Evolutionary conservation across 1,139 yeast genomes (phyloP), one percentile per base, ranked within the genome.

Genomic region (Lodderomyces pseudojiufengensis): DNA sequence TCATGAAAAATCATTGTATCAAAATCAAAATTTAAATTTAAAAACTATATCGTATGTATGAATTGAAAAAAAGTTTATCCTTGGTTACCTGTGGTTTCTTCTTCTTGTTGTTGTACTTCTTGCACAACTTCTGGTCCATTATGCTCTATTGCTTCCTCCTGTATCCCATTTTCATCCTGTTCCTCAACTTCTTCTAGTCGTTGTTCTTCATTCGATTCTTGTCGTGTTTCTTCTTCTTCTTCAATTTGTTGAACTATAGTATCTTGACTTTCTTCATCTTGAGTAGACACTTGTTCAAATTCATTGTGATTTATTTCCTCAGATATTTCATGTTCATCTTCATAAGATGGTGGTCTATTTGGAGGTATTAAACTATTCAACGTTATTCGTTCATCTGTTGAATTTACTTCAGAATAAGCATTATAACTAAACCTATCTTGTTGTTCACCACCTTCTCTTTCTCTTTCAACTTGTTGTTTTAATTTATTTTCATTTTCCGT

Each of bases 371-470:
- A 50, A 42, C 69, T 68, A 36, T 60, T 54, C 49, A 70, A 52
- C 1, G 73, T 65, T 12, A 70, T 70, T 37, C 72, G 47, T 40
- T 70, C 76, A 35, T 61, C 72, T 13, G 43, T 47, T 1, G 66
- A 59, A 35, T 54, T 50, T 2, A 27, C 54, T 16, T 65, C 70
- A 30, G 58, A 49, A 48, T 67, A 64, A 8, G 71, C 72, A 47
- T 65, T 63, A 47, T 65, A 67, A 43, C 71, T 65, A 46, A 52
- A 65, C 40, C 66, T 66, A 40, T 65, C 69, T 26, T 49, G 50
- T 24, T 50, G 46, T 21, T 13, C 24, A 6, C 23, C 10, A 18
- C 25, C 25, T 29, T 20, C 32, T 12, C 27, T 14, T 30, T 30
- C 24, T 18, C 20, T 5, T 18, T 18, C n/a, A n/a, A 18, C 38